Conservation (phyloP, 495 filamentous ascomycete species). For the Glonium stellatum region DNA sequence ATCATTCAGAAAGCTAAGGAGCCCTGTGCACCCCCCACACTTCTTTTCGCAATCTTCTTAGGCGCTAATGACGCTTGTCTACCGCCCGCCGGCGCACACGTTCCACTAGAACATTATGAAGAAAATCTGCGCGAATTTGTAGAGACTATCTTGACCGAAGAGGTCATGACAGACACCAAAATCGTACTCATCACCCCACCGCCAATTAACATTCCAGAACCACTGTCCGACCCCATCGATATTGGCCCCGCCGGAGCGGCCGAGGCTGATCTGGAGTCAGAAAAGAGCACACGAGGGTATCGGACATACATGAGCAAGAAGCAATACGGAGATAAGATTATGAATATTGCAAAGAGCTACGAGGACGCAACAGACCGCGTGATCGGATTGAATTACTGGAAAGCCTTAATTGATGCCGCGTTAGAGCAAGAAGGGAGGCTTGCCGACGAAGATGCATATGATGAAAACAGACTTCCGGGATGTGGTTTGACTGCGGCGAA, state of each 20-base stretch:
- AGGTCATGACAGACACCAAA: conserved; percentile 20
- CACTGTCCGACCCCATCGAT: background rate
- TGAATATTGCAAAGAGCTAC: conserved; percentile 28
- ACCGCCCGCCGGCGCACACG: conserved; percentile 12
- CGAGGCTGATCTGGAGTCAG: conserved; percentile 4
- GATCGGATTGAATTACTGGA: conserved; percentile 26
- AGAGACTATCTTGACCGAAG: conserved; percentile 24
- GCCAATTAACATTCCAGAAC: conserved; percentile 27
- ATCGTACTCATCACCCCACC: conserved; percentile 33
- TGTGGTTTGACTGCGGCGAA: conserved; percentile 22
- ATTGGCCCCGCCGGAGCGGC: conserved; percentile 1
- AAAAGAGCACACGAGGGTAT: conserved; percentile 21
- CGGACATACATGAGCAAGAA: conserved; percentile 32
- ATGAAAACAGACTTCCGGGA: conserved; percentile 25
- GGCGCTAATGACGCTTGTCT: conserved; percentile 34
- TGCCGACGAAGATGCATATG: conserved; percentile 20
- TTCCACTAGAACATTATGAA: conserved; percentile 27
- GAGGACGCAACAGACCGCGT: conserved; percentile 19
- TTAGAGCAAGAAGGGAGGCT: conserved; percentile 16
- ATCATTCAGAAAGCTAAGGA: conserved; percentile 14
- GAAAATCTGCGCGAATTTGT: conserved; percentile 29
- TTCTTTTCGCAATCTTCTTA: conserved; percentile 32
- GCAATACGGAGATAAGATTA: conserved; percentile 28
- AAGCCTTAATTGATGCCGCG: conserved; percentile 22
- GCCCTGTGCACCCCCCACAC: conserved; percentile 15